Evolutionary conservation across 1,139 yeast genomes (phyloP).

Genomic region (Candida glucosophila): DNA sequence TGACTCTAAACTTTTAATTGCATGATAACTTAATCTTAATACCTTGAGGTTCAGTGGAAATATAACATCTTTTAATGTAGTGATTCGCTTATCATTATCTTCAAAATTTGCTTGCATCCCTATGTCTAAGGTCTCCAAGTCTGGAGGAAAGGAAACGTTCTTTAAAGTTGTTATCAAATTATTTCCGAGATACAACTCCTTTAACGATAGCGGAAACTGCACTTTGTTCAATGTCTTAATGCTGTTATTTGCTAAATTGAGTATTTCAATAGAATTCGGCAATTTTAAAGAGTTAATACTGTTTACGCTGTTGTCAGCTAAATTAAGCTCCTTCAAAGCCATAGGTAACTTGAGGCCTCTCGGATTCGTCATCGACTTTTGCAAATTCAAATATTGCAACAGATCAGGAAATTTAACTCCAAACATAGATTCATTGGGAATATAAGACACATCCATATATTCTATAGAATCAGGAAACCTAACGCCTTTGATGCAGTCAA

Average conservation of each 20-base stretch:
- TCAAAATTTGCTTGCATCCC: slow-evolving; percentile 37
- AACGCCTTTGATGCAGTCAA: slow-evolving; percentile 35
- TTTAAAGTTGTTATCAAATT: slow-evolving; percentile 37
- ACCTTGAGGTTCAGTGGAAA: slow-evolving; percentile 30
- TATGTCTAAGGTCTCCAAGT: slow-evolving; percentile 31
- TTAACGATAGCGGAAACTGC: slow-evolving; percentile 27
- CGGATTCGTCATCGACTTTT: slow-evolving; percentile 39
- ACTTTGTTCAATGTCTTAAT: slow-evolving; percentile 40
- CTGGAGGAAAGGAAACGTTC: slow-evolving; percentile 33
- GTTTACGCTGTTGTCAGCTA: slow-evolving; percentile 37
- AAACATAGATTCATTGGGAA: slow-evolving; percentile 42
- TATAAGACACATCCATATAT: slow-evolving; percentile 31
- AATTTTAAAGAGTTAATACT: slow-evolving; percentile 39
- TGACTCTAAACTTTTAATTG: slow-evolving; percentile 30
- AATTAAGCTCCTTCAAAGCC: slow-evolving; percentile 19
- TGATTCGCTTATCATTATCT: slow-evolving; percentile 35
- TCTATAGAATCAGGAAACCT: slow-evolving; percentile 31
- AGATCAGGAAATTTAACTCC: slow-evolving; percentile 39
- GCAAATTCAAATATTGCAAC: slow-evolving; percentile 28
- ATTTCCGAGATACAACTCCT: slow-evolving; percentile 33
- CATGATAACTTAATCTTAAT: slow-evolving; percentile 32
- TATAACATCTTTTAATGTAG: slow-evolving; percentile 35
- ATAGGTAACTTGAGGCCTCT: slow-evolving; percentile 37
- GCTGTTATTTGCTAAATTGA: slow-evolving; percentile 32
- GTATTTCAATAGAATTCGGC: slow-evolving; percentile 30